Evolutionary conservation across 2,329 filamentous ascomycete species (phyloP).

Genomic region (Colletotrichum lentis): DNA sequence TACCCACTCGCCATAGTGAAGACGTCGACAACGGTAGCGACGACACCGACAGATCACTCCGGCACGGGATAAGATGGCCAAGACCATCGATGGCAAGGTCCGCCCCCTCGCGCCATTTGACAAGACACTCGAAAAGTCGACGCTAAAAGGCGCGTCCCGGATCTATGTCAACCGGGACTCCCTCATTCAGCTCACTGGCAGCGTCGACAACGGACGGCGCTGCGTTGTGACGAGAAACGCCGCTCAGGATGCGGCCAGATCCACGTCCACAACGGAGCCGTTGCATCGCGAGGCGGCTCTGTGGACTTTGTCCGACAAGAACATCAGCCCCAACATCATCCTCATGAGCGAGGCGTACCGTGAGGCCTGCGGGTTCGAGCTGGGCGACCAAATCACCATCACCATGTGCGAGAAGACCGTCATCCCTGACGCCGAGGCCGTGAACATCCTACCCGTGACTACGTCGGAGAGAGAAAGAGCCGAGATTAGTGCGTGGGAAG

Average conservation of each 20-base stretch:
- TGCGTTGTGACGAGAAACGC: constrained; percentile 52
- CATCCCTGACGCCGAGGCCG: constrained; percentile 63
- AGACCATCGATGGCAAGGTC: constrained; percentile 45
- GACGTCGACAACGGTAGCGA: neutral
- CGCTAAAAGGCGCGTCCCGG: constrained; percentile 54
- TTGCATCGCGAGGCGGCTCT: constrained; percentile 56
- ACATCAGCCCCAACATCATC: constrained; percentile 72
- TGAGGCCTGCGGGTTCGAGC: constrained; percentile 74
- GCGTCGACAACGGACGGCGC: constrained; percentile 53
- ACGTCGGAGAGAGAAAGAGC: constrained; percentile 31
- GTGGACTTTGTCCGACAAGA: constrained; percentile 63
- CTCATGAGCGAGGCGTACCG: constrained; percentile 79
- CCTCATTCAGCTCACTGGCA: constrained; percentile 55
- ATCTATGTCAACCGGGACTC: constrained; percentile 59
- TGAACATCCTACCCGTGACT: constrained; percentile 47
- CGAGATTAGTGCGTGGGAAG: constrained; percentile 50
- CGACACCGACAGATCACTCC: neutral
- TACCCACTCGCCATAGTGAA: neutral
- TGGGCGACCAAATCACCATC: constrained; percentile 71
- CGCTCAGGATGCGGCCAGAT: constrained; percentile 34
- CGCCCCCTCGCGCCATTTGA: constrained; percentile 51
- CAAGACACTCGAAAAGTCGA: constrained; percentile 53
- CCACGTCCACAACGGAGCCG: constrained; percentile 37
- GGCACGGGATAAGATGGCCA: constrained; percentile 41
- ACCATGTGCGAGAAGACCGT: constrained; percentile 62